Base-by-base conservation (phyloP, 2,329 filamentous ascomycete species). In the Sporothrix protearum region DNA sequence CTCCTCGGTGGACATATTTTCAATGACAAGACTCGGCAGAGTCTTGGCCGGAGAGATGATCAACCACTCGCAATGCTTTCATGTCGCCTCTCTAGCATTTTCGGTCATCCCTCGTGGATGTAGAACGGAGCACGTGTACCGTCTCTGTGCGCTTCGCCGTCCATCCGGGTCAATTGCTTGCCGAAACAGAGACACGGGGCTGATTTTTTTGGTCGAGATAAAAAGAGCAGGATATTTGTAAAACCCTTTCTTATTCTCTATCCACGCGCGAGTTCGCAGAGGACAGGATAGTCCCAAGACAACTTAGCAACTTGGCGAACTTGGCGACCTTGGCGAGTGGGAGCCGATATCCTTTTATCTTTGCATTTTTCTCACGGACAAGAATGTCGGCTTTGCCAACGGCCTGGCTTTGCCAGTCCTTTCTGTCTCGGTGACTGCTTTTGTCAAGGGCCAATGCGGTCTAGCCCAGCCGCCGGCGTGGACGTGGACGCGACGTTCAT, bases 281-380 rank as follows among this genome's bases (percentile, higher is more conserved):
- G 16, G 4, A 36, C 30, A 25, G 2, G 30, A n/a, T 30, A 5
- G 16, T 53, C 10, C 67, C 67, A 69, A 69, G 67, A 57, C 28
- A 10, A 57, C 33, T 42, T 19, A 28, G n/a, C 49, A 39, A 68
- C 64, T 68, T 68, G 64, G 64, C 64, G 39, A 47, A 22, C 67
- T 69, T 69, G 67, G 67, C 67, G 67, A 59, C 7, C 67, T 69
- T 59, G 53, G 67, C 67, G 39, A 69, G 22, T 45, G 36, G 67
- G 67, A 30, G 49, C 9, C 36, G 47, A 25, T 9, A 9, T 19
- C 53, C 67, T 69, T 69, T 69, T 69, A 69, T 69, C 33, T 69
- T 69, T 45, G 33, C 19, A 9, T 57, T 45, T 33, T 55, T 12
- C 39, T 7, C 36, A 25, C 25, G 36, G 10, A 28, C 10, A 10